phyloP scores from a whole-genome alignment of 257 asterid genomes.

The Hygrophila difformis region DNA sequence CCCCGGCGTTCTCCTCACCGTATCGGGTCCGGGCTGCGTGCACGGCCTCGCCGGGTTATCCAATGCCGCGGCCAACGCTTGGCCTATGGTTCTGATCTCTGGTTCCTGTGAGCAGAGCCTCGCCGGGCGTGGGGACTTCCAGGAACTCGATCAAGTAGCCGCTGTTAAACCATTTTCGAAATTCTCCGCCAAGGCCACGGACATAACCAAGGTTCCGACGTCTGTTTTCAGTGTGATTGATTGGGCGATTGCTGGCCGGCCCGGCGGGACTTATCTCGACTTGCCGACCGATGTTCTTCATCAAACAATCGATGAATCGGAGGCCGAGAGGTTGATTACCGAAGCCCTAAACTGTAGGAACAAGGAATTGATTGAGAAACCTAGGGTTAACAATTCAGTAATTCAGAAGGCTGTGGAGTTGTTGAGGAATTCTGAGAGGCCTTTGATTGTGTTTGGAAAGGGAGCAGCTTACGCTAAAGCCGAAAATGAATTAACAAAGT shows the following conservation, averaged over 20 bases:
- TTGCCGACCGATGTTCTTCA: conserved; percentile 74
- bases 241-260: conserved; percentile 50
- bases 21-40: conserved; percentile 93
- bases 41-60: conserved; percentile 94
- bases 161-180: too few relatives aligned
- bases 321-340: conserved; percentile 49
- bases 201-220: conserved; percentile 39
- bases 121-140: conserved; percentile 75
- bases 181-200: conserved; percentile 61
- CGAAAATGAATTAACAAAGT: conserved; percentile 41
- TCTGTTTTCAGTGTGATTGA: conserved; percentile 61
- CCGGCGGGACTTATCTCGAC: conserved; percentile 87
- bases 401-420: conserved; percentile 58
- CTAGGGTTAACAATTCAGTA: conserved; percentile 25
- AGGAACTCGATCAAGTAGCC: conserved; percentile 78
- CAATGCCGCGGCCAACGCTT: too few relatives aligned
- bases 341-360: conserved; percentile 38
- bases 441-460: conserved; percentile 80
- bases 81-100: conserved; percentile 90
- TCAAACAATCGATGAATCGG: conserved; percentile 41
- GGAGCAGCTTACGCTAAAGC: conserved; percentile 79
- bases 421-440: conserved; percentile 65
- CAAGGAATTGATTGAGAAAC: conserved; percentile 28
- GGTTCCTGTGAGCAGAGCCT: conserved; percentile 79
- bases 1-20: conserved; percentile 82